Evolutionary conservation across 441 rosid genomes (phyloP).

Genomic region (Jatropha podagrica): DNA sequence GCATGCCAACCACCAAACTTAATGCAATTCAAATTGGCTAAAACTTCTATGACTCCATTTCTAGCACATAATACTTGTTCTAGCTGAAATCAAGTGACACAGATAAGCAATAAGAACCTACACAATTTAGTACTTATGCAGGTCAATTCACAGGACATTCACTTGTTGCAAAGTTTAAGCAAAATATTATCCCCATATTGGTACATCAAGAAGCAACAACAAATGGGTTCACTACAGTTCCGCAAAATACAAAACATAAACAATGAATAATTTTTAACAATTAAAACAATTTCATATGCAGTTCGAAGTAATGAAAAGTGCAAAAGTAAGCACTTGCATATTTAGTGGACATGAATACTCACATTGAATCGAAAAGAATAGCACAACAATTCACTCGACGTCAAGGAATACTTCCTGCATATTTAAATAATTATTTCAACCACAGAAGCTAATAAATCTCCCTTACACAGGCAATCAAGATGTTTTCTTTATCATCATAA

Average conservation of each 20-base stretch:
- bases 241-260: background rate
- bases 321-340: background rate
- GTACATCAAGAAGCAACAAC: background rate
- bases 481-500: background rate
- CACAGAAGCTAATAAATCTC: background rate
- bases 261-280: background rate
- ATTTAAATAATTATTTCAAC: background rate
- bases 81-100: background rate
- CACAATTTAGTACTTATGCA: background rate
- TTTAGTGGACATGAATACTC: background rate
- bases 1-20: background rate
- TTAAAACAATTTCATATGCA: background rate
- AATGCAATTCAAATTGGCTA: background rate
- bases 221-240: background rate
- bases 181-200: background rate
- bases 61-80: background rate
- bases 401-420: constrained; percentile 13
- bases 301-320: background rate
- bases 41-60: background rate
- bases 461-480: background rate
- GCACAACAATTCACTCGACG: background rate
- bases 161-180: background rate
- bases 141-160: background rate
- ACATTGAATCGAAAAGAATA: constrained; percentile 4
- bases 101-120: no score